These are phyloP conservation scores for Diplodia scrobiculata DNA, from an alignment of 2,329 filamentous ascomycete species.

Conservation along the genomic window DNA sequence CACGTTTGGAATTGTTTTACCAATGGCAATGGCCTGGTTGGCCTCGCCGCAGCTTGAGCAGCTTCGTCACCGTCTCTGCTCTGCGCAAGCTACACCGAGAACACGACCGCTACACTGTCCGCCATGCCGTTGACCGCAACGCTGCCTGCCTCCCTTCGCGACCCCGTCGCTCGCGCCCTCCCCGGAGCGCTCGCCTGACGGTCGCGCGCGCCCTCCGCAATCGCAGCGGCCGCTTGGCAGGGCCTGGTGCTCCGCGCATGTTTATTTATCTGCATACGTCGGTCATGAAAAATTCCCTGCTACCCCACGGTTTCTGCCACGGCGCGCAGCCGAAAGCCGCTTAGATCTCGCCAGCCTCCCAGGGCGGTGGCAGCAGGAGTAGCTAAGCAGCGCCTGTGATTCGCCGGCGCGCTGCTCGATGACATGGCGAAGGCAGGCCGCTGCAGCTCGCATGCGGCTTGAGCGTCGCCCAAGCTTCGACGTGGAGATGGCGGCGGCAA, in stretches of 20 bases:
- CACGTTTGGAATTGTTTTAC: constrained; percentile 16
- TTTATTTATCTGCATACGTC: constrained; percentile 28
- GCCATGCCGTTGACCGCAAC: not conserved
- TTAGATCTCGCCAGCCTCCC: constrained; percentile 30
- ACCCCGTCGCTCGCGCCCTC: not conserved
- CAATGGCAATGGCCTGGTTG: constrained; percentile 24
- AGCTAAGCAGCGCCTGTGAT: constrained; percentile 10
- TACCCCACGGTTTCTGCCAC: constrained; percentile 42
- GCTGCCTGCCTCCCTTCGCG: not conserved
- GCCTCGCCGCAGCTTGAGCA: constrained; percentile 12
- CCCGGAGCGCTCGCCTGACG: constrained; percentile 8
- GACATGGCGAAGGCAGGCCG: constrained; percentile 14
- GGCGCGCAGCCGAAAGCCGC: constrained; percentile 28
- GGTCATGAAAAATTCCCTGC: constrained; percentile 36
- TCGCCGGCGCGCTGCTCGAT: constrained; percentile 15
- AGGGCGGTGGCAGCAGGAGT: constrained; percentile 36
- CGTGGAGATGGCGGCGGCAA: constrained; percentile 14
- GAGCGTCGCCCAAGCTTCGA: constrained; percentile 23
- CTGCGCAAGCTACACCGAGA: constrained; percentile 11
- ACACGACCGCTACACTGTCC: not conserved
- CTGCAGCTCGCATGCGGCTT: constrained; percentile 24
- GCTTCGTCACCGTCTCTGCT: constrained; percentile 7
- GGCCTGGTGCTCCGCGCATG: constrained; percentile 18
- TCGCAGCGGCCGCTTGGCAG: constrained; percentile 17
- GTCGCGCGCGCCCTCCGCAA: constrained; percentile 18